These are phyloP conservation scores for Paratinospora sagittata DNA, from an alignment of 164 flowering plant species.

Conservation along the genomic window DNA sequence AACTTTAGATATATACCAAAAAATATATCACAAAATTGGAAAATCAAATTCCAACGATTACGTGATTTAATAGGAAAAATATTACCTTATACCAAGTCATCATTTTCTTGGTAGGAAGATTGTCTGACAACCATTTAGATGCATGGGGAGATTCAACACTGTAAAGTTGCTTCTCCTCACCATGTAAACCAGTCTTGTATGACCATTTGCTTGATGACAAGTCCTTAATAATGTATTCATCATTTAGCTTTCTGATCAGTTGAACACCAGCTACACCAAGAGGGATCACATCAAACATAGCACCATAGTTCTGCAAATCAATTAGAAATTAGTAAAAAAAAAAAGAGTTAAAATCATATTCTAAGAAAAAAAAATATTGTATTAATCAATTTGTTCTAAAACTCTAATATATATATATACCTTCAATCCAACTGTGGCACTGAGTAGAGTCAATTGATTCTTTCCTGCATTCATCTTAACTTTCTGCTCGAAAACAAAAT, in stretches of 20 bases:
- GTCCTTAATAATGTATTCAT: conserved; percentile 10
- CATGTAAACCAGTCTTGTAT: no score
- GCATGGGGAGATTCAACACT: no score
- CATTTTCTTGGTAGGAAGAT: conserved; percentile 28
- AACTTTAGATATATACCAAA: neutral
- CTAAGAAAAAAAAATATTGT: no score
- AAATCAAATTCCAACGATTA: neutral
- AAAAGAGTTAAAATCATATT: no score
- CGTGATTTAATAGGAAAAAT: neutral
- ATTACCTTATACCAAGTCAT: conserved; percentile 23
- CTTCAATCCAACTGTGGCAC: conserved; percentile 47
- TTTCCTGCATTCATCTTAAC: conserved; percentile 33
- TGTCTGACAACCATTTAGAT: no score
- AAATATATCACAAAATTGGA: no score
- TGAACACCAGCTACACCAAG: conserved; percentile 38
- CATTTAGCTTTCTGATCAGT: conserved; percentile 30
- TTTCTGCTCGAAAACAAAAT: conserved; percentile 26
- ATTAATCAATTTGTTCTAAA: neutral
- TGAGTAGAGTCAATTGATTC: conserved; percentile 52
- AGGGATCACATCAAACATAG: conserved; percentile 26
- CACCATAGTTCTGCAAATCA: conserved; percentile 71
- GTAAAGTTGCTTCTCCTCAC: no score
- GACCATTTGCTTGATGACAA: no score
- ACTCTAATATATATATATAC: neutral
- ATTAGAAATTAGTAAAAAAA: no score